Evolutionary conservation across 2,329 filamentous ascomycete genomes (phyloP), one percentile per base, ranked within the genome.

Genomic region (Colletotrichum sp.): DNA sequence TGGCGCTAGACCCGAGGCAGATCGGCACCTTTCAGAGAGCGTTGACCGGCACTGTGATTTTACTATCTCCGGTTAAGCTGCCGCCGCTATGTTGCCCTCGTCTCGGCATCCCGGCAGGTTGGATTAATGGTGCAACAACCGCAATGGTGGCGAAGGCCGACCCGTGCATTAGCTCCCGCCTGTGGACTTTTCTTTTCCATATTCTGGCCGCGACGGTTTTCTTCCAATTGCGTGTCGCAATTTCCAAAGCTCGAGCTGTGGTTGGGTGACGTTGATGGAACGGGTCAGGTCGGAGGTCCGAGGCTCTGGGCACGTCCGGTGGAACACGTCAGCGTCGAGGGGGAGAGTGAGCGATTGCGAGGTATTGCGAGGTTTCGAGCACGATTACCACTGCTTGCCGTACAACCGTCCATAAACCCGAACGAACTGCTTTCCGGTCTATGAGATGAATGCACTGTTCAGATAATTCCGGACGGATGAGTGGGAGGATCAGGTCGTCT

Each of bases 151-250:
- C 58, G 18, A 65, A 73, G 64, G 58, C 73, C 73, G 73, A 76
- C 58, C 62, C 26, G 28, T 76, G 73, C 73, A 73, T 76, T 76
- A 76, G 70, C 34, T 69, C 61, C 58, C 72, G 61, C 67, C 72
- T 30, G 28, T 38, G 21, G 18, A 24, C 7, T 48, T 58, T 52
- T 36, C 43, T 60, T 52, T 36, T 43, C 6, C 28, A n/a, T 30
- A 62, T 18, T 43, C 30, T 13, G 30, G 36, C 36, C 28, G 15
- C 55, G 48, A 56, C 32, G 9, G 3, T 18, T 34, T 30, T 15
- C 34, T 48, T 52, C 67, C 18, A 61, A 52, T 62, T 34, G n/a
- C 26, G 26, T 12, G 56, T 52, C 56, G 67, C 15, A 24, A 52
- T 70, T 70, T 32, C 36, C 67, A 70, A 70, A 70, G 9, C 36